A percentile compares a stretch with the other conserved stretches of the same genome.
Conservation (phyloP, 306 rosid species). For the Begonia loranthoides region DNA sequence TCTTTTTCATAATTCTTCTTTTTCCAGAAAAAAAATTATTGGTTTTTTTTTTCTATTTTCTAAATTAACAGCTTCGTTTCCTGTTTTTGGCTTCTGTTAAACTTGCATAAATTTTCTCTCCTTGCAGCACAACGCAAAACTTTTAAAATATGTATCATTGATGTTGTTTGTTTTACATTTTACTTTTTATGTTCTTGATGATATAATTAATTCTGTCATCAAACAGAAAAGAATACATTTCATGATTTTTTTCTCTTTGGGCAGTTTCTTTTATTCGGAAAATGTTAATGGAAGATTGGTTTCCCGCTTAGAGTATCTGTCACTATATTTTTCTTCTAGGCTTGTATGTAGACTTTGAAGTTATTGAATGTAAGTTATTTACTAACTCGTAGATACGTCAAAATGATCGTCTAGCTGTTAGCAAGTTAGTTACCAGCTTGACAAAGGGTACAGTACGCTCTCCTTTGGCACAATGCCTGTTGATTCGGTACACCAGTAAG, state of each 20-base stretch:
- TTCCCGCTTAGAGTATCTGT: too few species aligned
- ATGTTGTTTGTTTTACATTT: slow-evolving; percentile 9
- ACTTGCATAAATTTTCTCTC: too few species aligned
- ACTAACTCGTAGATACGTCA: slow-evolving; percentile 73
- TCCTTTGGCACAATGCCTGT: slow-evolving; percentile 88
- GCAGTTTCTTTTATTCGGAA: not conserved
- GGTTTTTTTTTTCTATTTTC: too few species aligned
- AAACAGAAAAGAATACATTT: not conserved
- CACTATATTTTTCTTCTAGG: too few species aligned
- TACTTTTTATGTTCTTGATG: not conserved
- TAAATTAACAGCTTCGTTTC: too few species aligned
- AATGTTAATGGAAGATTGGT: too few species aligned
- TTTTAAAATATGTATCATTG: too few species aligned
- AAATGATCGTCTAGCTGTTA: slow-evolving; percentile 93
- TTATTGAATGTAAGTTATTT: slow-evolving; percentile 5
- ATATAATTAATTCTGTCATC: too few species aligned
- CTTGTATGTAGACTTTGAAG: not conserved
- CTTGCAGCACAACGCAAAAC: too few species aligned
- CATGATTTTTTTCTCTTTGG: not conserved
- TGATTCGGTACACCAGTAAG: slow-evolving; percentile 96
- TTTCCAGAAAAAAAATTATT: too few species aligned
- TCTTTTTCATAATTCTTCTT: too few species aligned
- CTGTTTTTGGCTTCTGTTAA: too few species aligned
- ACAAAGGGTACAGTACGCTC: slow-evolving; percentile 90
- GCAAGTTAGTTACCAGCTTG: slow-evolving; percentile 97